These are phyloP conservation scores for Venturia effusa DNA, from an alignment of 2,329 filamentous ascomycete genomes.

Conservation along the genomic window DNA sequence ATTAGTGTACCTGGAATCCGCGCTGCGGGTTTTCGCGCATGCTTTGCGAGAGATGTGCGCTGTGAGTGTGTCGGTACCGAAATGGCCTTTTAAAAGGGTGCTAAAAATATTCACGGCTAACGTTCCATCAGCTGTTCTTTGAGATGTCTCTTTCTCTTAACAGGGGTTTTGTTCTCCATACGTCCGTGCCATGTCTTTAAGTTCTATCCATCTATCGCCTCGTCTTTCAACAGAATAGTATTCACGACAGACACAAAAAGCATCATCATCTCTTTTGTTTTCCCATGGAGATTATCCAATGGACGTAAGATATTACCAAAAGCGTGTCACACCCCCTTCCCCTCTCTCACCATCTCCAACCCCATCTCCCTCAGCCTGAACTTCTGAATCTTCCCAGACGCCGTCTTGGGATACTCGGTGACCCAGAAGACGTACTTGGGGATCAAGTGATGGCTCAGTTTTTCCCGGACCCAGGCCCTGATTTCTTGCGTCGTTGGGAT, in stretches of 20 bases:
- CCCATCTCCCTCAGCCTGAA: slow-evolving; percentile 69
- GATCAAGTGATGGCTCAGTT: slow-evolving; percentile 65
- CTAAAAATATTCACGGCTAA: no score
- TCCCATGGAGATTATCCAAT: not conserved
- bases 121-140: no score
- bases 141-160: no score
- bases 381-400: slow-evolving; percentile 95
- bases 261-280: not conserved
- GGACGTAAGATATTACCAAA: not conserved
- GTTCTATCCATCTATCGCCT: no score
- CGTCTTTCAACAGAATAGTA: not conserved
- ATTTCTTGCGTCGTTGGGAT: slow-evolving; percentile 50
- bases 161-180: no score
- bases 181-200: no score
- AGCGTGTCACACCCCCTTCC: slow-evolving; percentile 16
- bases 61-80: no score
- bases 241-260: not conserved
- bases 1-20: no score
- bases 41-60: no score
- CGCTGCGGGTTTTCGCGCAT: no score
- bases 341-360: slow-evolving; percentile 34
- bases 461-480: slow-evolving; percentile 58
- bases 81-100: no score
- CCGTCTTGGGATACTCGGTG: slow-evolving; percentile 81
- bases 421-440: slow-evolving; percentile 88